A percentile compares a stretch with the other conserved stretches of the same genome.
phyloP scores from a whole-genome alignment of 202 grass and related monocot species.

The Hordeum pubiflorum region DNA sequence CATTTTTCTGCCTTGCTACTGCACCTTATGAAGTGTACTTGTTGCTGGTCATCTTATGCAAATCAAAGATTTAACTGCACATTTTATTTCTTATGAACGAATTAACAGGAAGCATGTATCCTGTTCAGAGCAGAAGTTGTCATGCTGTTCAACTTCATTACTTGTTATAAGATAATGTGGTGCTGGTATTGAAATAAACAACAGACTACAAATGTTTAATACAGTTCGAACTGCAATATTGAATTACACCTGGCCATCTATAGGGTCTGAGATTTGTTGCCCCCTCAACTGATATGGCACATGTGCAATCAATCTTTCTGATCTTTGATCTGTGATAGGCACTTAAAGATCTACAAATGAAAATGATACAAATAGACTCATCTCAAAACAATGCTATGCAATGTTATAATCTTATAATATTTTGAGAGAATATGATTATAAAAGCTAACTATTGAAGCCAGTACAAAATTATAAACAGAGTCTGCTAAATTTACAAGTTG shows the following conservation, averaged over 20 bases:
- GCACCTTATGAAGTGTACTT: neutral
- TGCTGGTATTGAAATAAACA: neutral
- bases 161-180: neutral
- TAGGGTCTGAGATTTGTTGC: neutral
- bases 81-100: neutral
- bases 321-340: neutral
- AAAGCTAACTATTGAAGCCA: neutral
- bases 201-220: neutral
- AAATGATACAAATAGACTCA: neutral
- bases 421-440: neutral
- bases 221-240: neutral
- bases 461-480: neutral
- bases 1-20: neutral
- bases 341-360: neutral
- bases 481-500: neutral
- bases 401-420: neutral
- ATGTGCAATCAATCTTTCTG: neutral
- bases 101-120: neutral
- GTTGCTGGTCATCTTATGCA: neutral
- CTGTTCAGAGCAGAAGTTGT: neutral
- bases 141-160: neutral
- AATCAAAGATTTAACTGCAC: neutral
- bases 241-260: slow-evolving; percentile 4
- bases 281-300: neutral
- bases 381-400: neutral